These are phyloP conservation scores for Pleomassaria siparia DNA, from an alignment of 2,329 filamentous ascomycete genomes.

Conservation along the genomic window DNA sequence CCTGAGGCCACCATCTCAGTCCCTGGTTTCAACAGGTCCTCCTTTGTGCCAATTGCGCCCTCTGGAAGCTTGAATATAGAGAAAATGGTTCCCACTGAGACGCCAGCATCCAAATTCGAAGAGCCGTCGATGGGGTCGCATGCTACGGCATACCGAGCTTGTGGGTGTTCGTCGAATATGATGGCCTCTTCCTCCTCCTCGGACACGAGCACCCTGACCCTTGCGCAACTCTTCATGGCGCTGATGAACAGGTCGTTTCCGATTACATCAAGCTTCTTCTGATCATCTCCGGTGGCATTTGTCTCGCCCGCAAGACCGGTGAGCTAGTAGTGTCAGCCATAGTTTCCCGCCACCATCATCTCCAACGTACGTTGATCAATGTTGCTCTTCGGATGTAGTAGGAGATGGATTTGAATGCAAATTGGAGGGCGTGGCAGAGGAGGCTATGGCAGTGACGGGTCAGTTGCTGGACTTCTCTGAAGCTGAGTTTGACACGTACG, in stretches of 20 bases:
- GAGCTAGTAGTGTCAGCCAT: constrained; percentile 52
- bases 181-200: constrained; percentile 96
- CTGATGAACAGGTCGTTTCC: constrained; percentile 97
- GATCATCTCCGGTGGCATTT: constrained; percentile 94
- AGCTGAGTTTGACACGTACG: constrained; percentile 59
- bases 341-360: background rate
- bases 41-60: constrained; percentile 70
- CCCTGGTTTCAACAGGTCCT: constrained; percentile 86
- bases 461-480: background rate
- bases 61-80: constrained; percentile 88
- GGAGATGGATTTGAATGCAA: constrained; percentile 99
- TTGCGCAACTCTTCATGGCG: constrained; percentile 89
- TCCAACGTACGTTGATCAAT: constrained; percentile 70
- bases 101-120: constrained; percentile 95
- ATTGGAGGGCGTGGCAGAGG: constrained; percentile 95
- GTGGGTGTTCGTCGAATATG: constrained; percentile 73
- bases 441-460: constrained; percentile 59
- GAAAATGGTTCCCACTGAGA: constrained; percentile 97
- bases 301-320: constrained; percentile 92
- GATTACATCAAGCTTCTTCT: constrained; percentile 99
- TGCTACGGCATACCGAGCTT: constrained; percentile 86
- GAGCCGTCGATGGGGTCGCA: constrained; percentile 98
- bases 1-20: constrained; percentile 89
- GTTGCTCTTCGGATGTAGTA: constrained; percentile 98
- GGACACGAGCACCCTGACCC: constrained; percentile 89